Conservation (phyloP, 768 basidiomycete genomes). For the Boletus sp. region DNA sequence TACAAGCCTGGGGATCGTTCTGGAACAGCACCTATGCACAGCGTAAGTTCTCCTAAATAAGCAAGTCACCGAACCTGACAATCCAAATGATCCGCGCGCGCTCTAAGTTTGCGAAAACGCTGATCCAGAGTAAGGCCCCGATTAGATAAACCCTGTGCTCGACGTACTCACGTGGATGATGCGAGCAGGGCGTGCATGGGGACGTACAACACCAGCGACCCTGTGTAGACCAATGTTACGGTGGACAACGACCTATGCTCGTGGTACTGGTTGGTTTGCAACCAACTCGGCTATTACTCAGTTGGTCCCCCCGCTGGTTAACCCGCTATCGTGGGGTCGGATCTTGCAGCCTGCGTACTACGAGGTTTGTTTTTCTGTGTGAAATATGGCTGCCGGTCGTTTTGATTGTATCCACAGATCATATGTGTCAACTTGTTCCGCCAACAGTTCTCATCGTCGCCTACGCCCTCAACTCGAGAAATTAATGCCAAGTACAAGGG, state of each 20-base stretch:
- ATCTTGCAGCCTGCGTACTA: no score
- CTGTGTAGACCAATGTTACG: conserved; percentile 52
- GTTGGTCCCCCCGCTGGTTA: conserved; percentile 31
- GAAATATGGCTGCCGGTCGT: no score
- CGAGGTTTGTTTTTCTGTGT: no score
- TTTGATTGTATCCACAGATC: no score
- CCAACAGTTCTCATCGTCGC: no score
- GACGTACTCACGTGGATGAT: conserved; percentile 35
- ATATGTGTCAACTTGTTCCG: no score
- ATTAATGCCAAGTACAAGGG: conserved; percentile 24
- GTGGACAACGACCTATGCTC: conserved; percentile 58
- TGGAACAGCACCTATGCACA: conserved; percentile 29
- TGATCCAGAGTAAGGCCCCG: conserved; percentile 44
- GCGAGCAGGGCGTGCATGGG: conserved; percentile 37
- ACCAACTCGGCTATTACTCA: conserved; percentile 58
- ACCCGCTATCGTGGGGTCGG: no score
- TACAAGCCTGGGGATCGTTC: conserved; percentile 18
- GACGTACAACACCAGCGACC: conserved; percentile 37
- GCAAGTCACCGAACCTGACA: neutral
- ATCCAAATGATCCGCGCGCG: neutral
- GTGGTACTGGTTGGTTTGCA: conserved; percentile 76
- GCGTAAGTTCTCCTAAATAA: conserved; percentile 36
- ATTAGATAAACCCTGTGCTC: neutral
- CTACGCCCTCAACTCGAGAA: no score
- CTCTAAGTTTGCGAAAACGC: conserved; percentile 49